Evolutionary conservation across 495 filamentous ascomycete genomes (phyloP), one percentile per base, ranked within the genome.

Genomic region (Sordaria brevicollis): DNA sequence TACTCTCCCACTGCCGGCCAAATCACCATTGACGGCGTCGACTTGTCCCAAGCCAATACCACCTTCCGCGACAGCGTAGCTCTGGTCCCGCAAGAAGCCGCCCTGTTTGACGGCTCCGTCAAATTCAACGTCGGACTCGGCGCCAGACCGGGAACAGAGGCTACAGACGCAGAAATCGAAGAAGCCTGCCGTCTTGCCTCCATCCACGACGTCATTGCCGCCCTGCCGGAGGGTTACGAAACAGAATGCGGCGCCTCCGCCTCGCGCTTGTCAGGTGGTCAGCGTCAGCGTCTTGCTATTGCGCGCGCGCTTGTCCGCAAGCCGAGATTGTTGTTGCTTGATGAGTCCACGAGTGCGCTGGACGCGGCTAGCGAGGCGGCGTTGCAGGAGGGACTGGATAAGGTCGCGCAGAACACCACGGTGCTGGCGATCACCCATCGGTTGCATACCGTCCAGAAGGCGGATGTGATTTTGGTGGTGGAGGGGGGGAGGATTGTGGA

Each of bases 391-490:
- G 89, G 88, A 1, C 81, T 96, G 67, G 89, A 93, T 41, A 83
- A 85, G 68, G 91, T 89, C 73, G 84, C 91, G 1, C 82, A 84
- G 67, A 90, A 89, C 10, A 88, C 90, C 65, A 97, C 93, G 0
- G 93, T 92, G 1, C 88, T 97, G 67, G 90, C 93, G 25, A 91
- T 97, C 39, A 86, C 89, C n/a, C 93, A 96, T 79, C 82, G 92
- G 3, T 77, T 95, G 62, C 83, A 84, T 25, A 94, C 91, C n/a
- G 89, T 95, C 29, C 83, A 86, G 33, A 89, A 89, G 72, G 91
- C 92, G 1, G 89, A 94, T 78, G 78, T 84, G 10, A 96, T 95
- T 65, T 89, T 92, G 71, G 86, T 92, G 73, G 86, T 96, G 70
- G 89, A 93, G 70, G 84, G 82, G 5, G 92, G 91, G 0, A 76